Evolutionary conservation across 2,329 filamentous ascomycete species (phyloP).

Genomic region (Tolypocladium tundrense): DNA sequence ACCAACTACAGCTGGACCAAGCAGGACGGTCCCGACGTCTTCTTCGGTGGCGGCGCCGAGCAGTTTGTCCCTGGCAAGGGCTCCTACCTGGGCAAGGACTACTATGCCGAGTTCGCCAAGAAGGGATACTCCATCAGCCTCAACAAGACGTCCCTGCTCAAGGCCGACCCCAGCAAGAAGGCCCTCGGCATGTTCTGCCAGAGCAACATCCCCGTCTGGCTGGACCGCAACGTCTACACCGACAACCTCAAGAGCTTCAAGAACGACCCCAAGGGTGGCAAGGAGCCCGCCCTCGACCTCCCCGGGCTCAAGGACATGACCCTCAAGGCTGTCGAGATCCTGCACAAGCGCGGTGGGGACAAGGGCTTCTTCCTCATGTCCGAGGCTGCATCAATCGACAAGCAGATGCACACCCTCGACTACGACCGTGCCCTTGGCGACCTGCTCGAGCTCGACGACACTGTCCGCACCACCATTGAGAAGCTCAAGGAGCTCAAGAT

Average conservation of each 20-base stretch:
- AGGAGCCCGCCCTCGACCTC: slow-evolving; percentile 57
- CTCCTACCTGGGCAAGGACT: slow-evolving; percentile 62
- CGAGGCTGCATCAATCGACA: slow-evolving; percentile 77
- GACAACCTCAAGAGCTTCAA: slow-evolving; percentile 55
- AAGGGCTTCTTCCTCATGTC: slow-evolving; percentile 83
- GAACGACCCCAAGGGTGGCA: slow-evolving; percentile 59
- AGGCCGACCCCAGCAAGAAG: slow-evolving; percentile 45
- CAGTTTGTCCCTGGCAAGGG: slow-evolving; percentile 59
- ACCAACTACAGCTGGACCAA: slow-evolving; percentile 75
- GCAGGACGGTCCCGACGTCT: slow-evolving; percentile 65
- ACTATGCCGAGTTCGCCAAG: slow-evolving; percentile 67
- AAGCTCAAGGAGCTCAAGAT: slow-evolving; percentile 56
- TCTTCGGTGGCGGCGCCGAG: slow-evolving; percentile 75
- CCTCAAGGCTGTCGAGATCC: slow-evolving; percentile 71
- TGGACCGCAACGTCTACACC: slow-evolving; percentile 74
- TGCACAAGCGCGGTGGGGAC: slow-evolving; percentile 54
- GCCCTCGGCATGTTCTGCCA: slow-evolving; percentile 71
- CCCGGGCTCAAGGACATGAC: slow-evolving; percentile 87
- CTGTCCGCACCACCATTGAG: slow-evolving; percentile 62
- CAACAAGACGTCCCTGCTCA: slow-evolving; percentile 62
- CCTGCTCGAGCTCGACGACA: slow-evolving; percentile 77
- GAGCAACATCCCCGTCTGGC: slow-evolving; percentile 70
- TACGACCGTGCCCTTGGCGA: slow-evolving; percentile 81
- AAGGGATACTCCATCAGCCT: slow-evolving; percentile 61
- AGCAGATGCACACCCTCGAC: slow-evolving; percentile 80